These are phyloP conservation scores for Botrytis medusae DNA, from an alignment of 2,329 filamentous ascomycete genomes.

Conservation along the genomic window DNA sequence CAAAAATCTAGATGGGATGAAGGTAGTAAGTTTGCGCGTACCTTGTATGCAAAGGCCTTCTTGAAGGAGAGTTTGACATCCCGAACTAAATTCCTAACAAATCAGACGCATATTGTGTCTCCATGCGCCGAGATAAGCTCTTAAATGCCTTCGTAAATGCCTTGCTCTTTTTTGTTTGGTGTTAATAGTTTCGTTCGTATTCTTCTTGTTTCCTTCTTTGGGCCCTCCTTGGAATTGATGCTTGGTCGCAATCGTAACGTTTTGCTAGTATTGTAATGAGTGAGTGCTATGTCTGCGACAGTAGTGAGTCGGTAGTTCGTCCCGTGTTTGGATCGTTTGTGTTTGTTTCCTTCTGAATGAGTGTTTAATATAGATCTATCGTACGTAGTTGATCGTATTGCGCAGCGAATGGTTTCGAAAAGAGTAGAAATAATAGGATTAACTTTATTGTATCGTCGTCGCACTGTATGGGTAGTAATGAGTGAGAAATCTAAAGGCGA, in stretches of 20 bases:
- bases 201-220: neutral
- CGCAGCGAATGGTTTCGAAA: neutral
- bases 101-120: slow-evolving; percentile 24
- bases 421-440: slow-evolving; percentile 10
- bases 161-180: neutral
- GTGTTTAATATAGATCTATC: neutral
- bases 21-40: slow-evolving; percentile 13
- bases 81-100: slow-evolving; percentile 26
- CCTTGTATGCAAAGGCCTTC: slow-evolving; percentile 27
- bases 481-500: neutral
- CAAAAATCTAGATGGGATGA: neutral
- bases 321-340: slow-evolving; percentile 4
- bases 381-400: neutral
- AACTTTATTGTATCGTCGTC: slow-evolving; percentile 8
- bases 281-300: slow-evolving; percentile 7
- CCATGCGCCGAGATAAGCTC: slow-evolving; percentile 19
- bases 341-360: slow-evolving; percentile 2
- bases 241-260: neutral
- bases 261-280: slow-evolving; percentile 6
- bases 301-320: slow-evolving; percentile 14
- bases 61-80: slow-evolving; percentile 26
- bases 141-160: neutral
- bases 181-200: neutral
- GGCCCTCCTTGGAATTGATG: neutral
- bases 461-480: neutral